A percentile compares a stretch with the other conserved stretches of the same genome.
phyloP scores from a whole-genome alignment of 1,284 basidiomycete species.

The Puccinia polysora region DNA sequence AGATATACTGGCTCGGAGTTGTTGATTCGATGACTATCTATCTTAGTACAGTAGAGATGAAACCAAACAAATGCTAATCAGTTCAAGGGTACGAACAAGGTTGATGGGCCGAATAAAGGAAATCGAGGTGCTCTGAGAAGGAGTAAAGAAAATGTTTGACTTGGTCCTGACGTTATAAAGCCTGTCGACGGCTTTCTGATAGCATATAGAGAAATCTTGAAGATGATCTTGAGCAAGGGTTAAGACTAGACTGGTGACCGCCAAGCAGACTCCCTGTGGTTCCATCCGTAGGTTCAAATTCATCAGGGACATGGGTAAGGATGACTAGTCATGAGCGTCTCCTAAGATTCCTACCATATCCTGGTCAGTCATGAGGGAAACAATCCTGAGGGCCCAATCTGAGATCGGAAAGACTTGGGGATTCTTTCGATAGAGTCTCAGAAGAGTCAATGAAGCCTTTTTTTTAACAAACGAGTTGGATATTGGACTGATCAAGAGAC shows the following conservation, averaged over 20 bases:
- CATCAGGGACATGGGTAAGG: constrained; percentile 43
- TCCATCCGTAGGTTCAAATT: neutral
- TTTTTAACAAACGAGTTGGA: constrained; percentile 95
- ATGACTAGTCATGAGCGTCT: neutral
- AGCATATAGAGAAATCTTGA: constrained; percentile 82
- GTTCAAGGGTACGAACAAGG: neutral
- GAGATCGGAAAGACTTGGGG: constrained; percentile 84
- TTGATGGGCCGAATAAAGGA: neutral
- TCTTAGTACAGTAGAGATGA: constrained; percentile 1
- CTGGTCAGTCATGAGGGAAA: constrained; percentile 87
- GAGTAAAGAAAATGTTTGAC: constrained; percentile 15
- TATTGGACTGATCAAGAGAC: constrained; percentile 93
- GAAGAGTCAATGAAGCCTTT: constrained; percentile 89
- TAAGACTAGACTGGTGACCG: constrained; percentile 88
- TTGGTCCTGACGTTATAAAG: constrained; percentile 66
- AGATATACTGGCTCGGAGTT: constrained; percentile 80
- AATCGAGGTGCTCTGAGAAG: neutral
- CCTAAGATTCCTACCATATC: constrained; percentile 63
- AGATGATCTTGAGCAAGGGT: constrained; percentile 89
- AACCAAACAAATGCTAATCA: constrained; percentile 1
- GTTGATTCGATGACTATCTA: constrained; percentile 87
- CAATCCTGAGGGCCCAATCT: constrained; percentile 92
- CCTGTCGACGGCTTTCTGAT: constrained; percentile 87
- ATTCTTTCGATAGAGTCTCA: constrained; percentile 91
- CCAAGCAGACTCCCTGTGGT: constrained; percentile 76